A percentile compares a stretch with the other conserved stretches of the same genome.
Conservation (phyloP, 345 rosid species). For the Fremontodendron californicum region DNA sequence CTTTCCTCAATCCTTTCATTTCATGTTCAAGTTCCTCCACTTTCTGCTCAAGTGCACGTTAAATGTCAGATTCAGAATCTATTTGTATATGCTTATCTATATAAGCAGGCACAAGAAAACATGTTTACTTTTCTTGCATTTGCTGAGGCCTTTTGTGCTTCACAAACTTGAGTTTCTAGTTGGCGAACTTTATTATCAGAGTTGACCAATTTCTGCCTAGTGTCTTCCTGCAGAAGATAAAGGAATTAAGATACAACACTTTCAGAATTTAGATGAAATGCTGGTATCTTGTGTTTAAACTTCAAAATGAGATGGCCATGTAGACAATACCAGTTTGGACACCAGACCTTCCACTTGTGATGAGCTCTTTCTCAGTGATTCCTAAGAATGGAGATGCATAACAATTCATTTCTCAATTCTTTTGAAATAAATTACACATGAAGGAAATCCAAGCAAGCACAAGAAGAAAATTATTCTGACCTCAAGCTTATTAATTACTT, state of each 20-base stretch:
- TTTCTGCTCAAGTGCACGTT: slow-evolving; percentile 50
- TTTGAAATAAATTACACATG: slow-evolving; percentile 8
- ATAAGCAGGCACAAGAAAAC: slow-evolving; percentile 3
- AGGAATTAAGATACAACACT: slow-evolving; percentile 8
- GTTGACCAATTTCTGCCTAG: slow-evolving; percentile 73
- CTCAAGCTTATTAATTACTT: slow-evolving; percentile 82
- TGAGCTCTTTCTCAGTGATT: slow-evolving; percentile 72
- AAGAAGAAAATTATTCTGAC: slow-evolving; percentile 32
- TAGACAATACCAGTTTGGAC: slow-evolving; percentile 64
- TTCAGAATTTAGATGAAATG: background rate
- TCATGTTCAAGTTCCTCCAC: slow-evolving; percentile 76
- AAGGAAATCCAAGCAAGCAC: slow-evolving; percentile 4
- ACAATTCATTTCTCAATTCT: slow-evolving; percentile 19
- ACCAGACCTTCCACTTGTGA: slow-evolving; percentile 65
- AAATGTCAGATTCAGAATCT: slow-evolving; percentile 12
- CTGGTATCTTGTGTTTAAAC: background rate
- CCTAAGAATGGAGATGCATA: slow-evolving; percentile 43
- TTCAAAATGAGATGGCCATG: slow-evolving; percentile 1
- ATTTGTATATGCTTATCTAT: background rate
- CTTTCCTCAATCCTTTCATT: slow-evolving; percentile 49
- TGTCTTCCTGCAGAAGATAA: slow-evolving; percentile 60
- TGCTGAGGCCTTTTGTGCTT: slow-evolving; percentile 63
- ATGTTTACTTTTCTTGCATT: slow-evolving; percentile 57
- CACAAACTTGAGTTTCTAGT: slow-evolving; percentile 76
- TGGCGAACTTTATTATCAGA: slow-evolving; percentile 89